These are phyloP conservation scores for Ogataea minuta DNA, from an alignment of 805 yeast species.

Conservation along the genomic window DNA sequence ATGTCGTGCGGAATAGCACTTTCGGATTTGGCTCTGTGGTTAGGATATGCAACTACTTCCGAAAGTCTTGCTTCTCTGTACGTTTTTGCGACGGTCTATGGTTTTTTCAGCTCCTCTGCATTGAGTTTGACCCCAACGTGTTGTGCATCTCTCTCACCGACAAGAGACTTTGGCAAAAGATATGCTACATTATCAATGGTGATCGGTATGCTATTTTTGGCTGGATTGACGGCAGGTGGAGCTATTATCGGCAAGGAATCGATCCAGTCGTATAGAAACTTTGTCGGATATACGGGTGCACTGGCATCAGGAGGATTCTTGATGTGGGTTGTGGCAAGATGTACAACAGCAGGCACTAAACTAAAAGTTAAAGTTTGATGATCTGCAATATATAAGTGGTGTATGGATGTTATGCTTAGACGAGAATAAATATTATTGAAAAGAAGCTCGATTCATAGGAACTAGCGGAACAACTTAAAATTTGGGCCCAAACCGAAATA, in stretches of 20 bases:
- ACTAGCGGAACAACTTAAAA: conserved; percentile 6
- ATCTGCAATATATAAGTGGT: conserved; percentile 1
- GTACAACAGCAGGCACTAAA: conserved; percentile 43
- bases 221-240: conserved; percentile 33
- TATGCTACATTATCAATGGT: conserved; percentile 29
- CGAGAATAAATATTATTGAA: background rate
- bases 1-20: conserved; percentile 46
- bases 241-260: conserved; percentile 36
- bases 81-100: conserved; percentile 46
- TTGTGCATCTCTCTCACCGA: conserved; percentile 54
- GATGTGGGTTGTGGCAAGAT: conserved; percentile 45
- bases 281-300: conserved; percentile 36
- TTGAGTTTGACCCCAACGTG: conserved; percentile 59
- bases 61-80: conserved; percentile 38
- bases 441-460: background rate
- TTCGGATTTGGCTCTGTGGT: conserved; percentile 51
- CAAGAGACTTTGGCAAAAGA: conserved; percentile 26
- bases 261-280: conserved; percentile 34
- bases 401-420: background rate
- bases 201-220: conserved; percentile 34
- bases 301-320: conserved; percentile 38
- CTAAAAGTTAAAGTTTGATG: conserved; percentile 21
- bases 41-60: conserved; percentile 51
- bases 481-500: background rate
- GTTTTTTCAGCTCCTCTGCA: conserved; percentile 55